These are phyloP conservation scores for Gyrodon lividus DNA, from an alignment of 768 basidiomycete species.

Conservation along the genomic window DNA sequence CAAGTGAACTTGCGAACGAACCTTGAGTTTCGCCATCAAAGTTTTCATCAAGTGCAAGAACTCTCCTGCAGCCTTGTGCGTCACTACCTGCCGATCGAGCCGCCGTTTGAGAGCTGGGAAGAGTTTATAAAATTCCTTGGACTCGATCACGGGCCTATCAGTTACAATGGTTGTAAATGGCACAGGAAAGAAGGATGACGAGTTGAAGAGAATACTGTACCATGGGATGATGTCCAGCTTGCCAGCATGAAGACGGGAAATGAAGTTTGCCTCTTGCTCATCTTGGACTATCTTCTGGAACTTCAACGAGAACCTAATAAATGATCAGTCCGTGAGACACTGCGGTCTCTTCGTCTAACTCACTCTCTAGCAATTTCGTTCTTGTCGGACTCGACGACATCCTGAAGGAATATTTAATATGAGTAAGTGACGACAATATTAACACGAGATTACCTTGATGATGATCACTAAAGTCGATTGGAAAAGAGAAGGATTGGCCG, in stretches of 20 bases:
- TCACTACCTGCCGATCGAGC: slow-evolving; percentile 44
- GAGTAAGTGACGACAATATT: neutral
- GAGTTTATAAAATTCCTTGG: slow-evolving; percentile 50
- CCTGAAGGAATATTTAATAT: slow-evolving; percentile 32
- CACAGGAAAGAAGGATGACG: no score
- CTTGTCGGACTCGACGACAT: slow-evolving; percentile 56
- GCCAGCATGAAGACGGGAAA: slow-evolving; percentile 51
- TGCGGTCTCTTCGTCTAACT: slow-evolving; percentile 10
- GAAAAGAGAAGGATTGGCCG: slow-evolving; percentile 52
- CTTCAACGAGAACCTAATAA: slow-evolving; percentile 45
- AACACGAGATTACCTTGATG: slow-evolving; percentile 42
- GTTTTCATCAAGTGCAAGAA: slow-evolving; percentile 55
- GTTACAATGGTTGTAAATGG: neutral
- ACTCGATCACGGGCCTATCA: slow-evolving; percentile 56
- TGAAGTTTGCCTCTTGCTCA: slow-evolving; percentile 56
- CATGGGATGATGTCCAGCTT: slow-evolving; percentile 53
- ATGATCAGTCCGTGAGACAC: neutral
- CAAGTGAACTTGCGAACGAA: slow-evolving; percentile 11
- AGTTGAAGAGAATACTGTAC: slow-evolving; percentile 15
- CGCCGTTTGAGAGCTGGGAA: slow-evolving; percentile 43
- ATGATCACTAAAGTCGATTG: slow-evolving; percentile 54
- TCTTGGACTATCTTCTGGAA: slow-evolving; percentile 54
- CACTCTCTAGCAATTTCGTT: slow-evolving; percentile 54
- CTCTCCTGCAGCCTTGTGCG: slow-evolving; percentile 45
- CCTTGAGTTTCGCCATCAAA: slow-evolving; percentile 62